Evolutionary conservation across 2,329 filamentous ascomycete species (phyloP).

Genomic region (Fusarium algeriense): DNA sequence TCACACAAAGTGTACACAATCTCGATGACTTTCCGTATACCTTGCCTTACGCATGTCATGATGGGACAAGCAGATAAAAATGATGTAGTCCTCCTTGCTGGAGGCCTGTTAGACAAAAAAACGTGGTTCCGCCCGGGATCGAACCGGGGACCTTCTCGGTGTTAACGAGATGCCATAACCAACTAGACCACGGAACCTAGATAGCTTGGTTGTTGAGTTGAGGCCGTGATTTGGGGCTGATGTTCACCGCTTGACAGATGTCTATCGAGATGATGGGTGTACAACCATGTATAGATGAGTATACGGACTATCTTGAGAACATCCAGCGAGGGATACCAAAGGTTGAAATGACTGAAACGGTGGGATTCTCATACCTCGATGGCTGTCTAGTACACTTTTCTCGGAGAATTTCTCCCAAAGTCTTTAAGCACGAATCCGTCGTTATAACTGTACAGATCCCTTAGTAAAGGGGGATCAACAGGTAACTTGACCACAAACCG

Average conservation of each 20-base stretch:
- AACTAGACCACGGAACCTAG: conserved; percentile 43
- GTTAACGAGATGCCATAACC: conserved; percentile 26
- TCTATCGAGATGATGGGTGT: too few species aligned
- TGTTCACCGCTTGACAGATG: rapidly evolving
- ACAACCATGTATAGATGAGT: too few species aligned
- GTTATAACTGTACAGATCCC: too few species aligned
- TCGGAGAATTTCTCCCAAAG: too few species aligned
- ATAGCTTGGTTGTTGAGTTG: not conserved
- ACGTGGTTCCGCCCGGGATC: conserved; percentile 14
- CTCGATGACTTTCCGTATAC: not conserved
- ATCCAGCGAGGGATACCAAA: too few species aligned
- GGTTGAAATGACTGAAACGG: not conserved
- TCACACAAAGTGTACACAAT: not conserved
- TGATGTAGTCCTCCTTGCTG: not conserved
- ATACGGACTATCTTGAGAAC: too few species aligned
- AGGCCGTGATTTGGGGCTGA: rapidly evolving
- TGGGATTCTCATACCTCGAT: not conserved
- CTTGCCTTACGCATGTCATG: not conserved
- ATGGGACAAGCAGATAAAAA: not conserved
- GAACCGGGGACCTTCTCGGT: conserved; percentile 22
- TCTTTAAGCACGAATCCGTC: too few species aligned
- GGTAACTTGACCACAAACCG: too few species aligned
- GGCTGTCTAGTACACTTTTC: too few species aligned
- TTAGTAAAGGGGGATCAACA: too few species aligned
- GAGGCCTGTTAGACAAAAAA: not conserved